Evolutionary conservation across 106 monocot genomes (phyloP), one percentile per base, ranked within the genome.

Genomic region (Chionographis japonica): DNA sequence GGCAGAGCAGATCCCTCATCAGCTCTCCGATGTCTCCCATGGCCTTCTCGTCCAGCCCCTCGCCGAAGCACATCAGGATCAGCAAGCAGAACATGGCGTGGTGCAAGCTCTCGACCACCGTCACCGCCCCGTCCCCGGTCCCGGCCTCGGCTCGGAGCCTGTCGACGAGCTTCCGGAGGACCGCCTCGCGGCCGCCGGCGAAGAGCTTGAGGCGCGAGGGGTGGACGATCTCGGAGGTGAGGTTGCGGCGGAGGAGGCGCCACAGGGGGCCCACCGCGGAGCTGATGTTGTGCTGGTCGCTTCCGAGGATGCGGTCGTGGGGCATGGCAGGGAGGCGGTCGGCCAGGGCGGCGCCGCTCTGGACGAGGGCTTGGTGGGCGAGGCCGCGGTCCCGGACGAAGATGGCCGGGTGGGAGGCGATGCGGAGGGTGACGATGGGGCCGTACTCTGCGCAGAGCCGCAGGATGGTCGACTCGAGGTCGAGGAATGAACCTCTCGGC

Each of bases 41-140:
- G 38, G n/a, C 36, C 50, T 70, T 54, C 14, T 78, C 81, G 46
- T 74, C 81, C 4, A 77, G 51, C 56, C 54, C 58, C 62, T 77
- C 76, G 17, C 87, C 83, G 58, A 77, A 87, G 72, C 83, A 83
- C 83, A 87, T 87, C 38, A 80, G 52, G 0, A 79, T 64, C 8
- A 87, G 74, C 38, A 87, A 38, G 62, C 59, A 74, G 65, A 87
- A 83, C 80, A 87, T 83, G 60, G 87, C 69, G 41, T 66, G 78
- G 50, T 63, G 83, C 54, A 83, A 71, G 59, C 58, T 71, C 73
- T 83, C 71, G 42, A 77, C 70, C 17, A 43, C 67, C 7, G 35
- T 67, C 2, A 74, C 74, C 17, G 18, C 40, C 17, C 74, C 70
- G 5, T 72, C 68, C 2, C 20, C 39, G 4, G 56, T 7, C 54